Conservation (phyloP, 768 basidiomycete genomes). For the Agaricus sinodeliciosus region DNA sequence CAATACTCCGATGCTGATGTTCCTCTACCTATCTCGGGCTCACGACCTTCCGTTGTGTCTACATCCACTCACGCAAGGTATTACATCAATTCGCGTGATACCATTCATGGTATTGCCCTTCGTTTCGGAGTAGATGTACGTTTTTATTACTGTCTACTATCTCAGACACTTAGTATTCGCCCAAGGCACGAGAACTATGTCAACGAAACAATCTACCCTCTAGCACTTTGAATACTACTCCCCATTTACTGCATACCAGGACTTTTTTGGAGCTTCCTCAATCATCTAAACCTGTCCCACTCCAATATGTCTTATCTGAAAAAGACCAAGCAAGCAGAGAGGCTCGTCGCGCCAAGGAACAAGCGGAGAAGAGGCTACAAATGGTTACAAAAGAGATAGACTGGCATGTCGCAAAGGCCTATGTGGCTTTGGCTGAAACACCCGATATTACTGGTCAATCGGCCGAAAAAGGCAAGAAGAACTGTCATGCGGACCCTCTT, state of each 20-base stretch:
- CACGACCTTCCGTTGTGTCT: not conserved
- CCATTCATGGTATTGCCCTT: conserved; percentile 58
- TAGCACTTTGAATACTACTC: conserved; percentile 61
- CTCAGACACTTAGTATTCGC: conserved; percentile 3
- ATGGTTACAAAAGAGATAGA: conserved; percentile 65
- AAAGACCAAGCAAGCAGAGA: conserved; percentile 30
- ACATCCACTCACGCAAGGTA: conserved; percentile 29
- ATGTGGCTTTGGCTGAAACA: conserved; percentile 60
- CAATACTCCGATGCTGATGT: not conserved
- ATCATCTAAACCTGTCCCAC: conserved; percentile 22
- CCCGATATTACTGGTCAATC: conserved; percentile 19
- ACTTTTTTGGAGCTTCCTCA: conserved; percentile 48
- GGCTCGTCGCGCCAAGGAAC: conserved; percentile 39
- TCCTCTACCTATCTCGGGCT: not conserved
- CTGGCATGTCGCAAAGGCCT: conserved; percentile 58
- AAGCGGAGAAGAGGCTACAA: conserved; percentile 57
- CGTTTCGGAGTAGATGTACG: conserved; percentile 53
- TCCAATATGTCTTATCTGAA: conserved; percentile 14
- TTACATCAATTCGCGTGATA: conserved; percentile 50
- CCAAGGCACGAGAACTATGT: conserved; percentile 51
- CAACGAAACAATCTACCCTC: conserved; percentile 59
- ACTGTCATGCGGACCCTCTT: not conserved
- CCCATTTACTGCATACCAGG: conserved; percentile 70
- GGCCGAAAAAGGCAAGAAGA: conserved; percentile 27
- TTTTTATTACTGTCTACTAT: not conserved